These are phyloP conservation scores for Boletus subcaerulescens DNA, from an alignment of 768 basidiomycete species.

Conservation along the genomic window DNA sequence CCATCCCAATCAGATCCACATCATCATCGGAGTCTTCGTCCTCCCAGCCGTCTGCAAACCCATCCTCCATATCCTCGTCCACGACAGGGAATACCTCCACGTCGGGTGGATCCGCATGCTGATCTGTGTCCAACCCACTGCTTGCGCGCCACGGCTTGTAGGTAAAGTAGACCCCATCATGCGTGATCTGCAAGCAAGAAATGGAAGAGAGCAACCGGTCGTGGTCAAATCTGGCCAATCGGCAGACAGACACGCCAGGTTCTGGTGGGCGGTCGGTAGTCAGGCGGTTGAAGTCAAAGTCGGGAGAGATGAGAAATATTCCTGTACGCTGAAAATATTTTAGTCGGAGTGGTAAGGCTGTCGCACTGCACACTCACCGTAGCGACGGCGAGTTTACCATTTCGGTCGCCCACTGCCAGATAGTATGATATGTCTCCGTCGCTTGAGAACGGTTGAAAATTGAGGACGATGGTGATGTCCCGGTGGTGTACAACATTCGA, in stretches of 20 bases:
- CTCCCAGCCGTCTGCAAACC: constrained; percentile 8
- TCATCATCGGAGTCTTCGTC: constrained; percentile 18
- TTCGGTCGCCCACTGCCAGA: constrained; percentile 42
- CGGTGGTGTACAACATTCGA: constrained; percentile 39
- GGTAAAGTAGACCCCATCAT: constrained; percentile 49
- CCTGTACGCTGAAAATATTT: constrained; percentile 19
- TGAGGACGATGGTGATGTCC: constrained; percentile 28
- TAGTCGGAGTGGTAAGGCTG: neutral
- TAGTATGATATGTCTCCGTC: constrained; percentile 38
- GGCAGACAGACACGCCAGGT: constrained; percentile 28
- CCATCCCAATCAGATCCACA: neutral
- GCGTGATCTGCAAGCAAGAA: constrained; percentile 56
- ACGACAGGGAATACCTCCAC: constrained; percentile 1
- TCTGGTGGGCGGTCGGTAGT: constrained; percentile 31
- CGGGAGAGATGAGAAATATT: constrained; percentile 25
- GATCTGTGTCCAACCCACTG: neutral
- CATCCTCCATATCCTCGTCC: constrained; percentile 12
- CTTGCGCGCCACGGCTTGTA: constrained; percentile 14
- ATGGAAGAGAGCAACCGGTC: constrained; percentile 24
- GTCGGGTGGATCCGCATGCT: neutral
- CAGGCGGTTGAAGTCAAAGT: constrained; percentile 18
- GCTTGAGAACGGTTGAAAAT: constrained; percentile 20
- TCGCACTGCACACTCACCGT: constrained; percentile 34
- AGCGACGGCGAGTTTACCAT: constrained; percentile 43
- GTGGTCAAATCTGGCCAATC: constrained; percentile 9